phyloP scores from a whole-genome alignment of 805 yeast genomes.

The Lipomyces starkeyi region DNA sequence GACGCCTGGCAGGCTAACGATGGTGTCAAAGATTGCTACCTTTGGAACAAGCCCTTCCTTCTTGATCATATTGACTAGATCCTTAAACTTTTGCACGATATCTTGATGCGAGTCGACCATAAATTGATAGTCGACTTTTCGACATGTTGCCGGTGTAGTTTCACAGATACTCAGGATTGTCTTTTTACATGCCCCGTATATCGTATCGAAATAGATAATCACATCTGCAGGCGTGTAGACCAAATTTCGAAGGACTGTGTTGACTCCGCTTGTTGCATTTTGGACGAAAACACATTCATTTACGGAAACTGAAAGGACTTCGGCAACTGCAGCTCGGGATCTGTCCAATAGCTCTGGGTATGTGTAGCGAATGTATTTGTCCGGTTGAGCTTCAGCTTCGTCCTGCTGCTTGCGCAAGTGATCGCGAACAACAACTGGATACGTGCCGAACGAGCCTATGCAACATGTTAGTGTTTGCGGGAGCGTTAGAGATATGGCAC shows the following conservation, averaged over 20 bases:
- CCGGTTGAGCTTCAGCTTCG: slow-evolving; percentile 4
- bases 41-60: slow-evolving; percentile 1
- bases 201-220: slow-evolving; percentile 7
- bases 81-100: slow-evolving; percentile 3
- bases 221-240: background rate
- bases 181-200: background rate
- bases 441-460: slow-evolving; percentile 4
- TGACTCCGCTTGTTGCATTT: slow-evolving; percentile 4
- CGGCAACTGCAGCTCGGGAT: slow-evolving; percentile 7
- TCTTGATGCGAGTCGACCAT: background rate
- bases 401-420: slow-evolving; percentile 8
- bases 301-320: background rate
- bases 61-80: background rate
- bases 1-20: slow-evolving; percentile 58
- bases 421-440: background rate
- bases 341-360: background rate
- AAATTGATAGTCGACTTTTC: slow-evolving; percentile 6
- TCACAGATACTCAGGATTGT: slow-evolving; percentile 6
- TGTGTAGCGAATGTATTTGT: background rate
- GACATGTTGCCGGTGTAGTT: background rate
- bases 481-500: too few relatives aligned
- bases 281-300: slow-evolving; percentile 4
- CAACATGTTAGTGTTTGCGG: too few relatives aligned
- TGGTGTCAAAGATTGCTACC: slow-evolving; percentile 6
- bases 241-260: slow-evolving; percentile 9